Conservation (phyloP, 257 asterid genomes). For the Solanum sejunctum region DNA sequence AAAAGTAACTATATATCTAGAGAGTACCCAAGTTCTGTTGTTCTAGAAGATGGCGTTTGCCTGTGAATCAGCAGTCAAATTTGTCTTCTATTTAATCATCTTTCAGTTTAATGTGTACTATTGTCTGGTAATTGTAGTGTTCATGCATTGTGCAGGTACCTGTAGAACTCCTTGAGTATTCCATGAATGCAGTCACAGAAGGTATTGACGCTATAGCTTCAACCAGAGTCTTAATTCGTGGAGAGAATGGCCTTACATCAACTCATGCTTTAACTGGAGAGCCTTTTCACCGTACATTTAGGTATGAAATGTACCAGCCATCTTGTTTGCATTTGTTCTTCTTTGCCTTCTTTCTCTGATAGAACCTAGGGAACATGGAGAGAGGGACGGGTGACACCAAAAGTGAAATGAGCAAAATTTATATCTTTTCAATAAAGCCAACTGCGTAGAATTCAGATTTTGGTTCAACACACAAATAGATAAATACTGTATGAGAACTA, state of each 20-base stretch:
- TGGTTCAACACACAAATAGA: not conserved
- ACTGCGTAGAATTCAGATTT: not conserved
- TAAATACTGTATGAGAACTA: not conserved
- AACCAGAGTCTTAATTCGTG: slow-evolving; percentile 74
- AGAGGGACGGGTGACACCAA: not conserved
- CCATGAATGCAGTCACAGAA: slow-evolving; percentile 72
- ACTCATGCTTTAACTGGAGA: slow-evolving; percentile 67
- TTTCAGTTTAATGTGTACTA: not conserved
- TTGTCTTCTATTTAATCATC: not conserved
- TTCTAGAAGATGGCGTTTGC: not conserved
- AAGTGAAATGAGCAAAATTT: not conserved
- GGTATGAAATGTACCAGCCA: slow-evolving; percentile 25
- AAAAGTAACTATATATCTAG: not conserved
- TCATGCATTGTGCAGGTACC: slow-evolving; percentile 41
- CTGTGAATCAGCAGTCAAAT: not conserved
- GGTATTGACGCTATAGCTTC: slow-evolving; percentile 94
- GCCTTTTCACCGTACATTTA: slow-evolving; percentile 51
- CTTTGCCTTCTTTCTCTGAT: not conserved
- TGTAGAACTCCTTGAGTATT: slow-evolving; percentile 65
- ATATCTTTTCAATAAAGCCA: not conserved
- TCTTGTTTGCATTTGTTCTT: not conserved
- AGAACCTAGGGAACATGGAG: not conserved
- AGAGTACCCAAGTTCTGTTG: not conserved
- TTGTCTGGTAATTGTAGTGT: not conserved
- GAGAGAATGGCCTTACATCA: slow-evolving; percentile 31